phyloP scores from a whole-genome alignment of 1,284 basidiomycete genomes.

The Quambalaria eucalypti region DNA sequence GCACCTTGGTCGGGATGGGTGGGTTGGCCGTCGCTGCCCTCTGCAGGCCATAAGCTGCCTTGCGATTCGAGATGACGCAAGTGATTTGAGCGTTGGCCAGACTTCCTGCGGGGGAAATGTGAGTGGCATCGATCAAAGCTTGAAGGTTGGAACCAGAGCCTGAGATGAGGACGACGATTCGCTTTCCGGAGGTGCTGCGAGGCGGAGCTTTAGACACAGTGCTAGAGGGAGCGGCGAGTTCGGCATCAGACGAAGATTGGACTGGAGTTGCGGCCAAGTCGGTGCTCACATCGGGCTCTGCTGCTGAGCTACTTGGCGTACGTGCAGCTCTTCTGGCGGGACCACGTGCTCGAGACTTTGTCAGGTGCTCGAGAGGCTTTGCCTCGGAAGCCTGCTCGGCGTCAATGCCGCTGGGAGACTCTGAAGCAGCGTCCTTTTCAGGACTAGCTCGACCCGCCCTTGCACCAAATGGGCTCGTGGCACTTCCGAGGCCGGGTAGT shows the following conservation, averaged over 20 bases:
- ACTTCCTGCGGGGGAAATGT: constrained; percentile 53
- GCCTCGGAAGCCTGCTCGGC: not conserved
- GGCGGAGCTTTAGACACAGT: too few relatives aligned
- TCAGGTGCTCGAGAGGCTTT: constrained; percentile 4
- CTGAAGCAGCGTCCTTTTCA: not conserved
- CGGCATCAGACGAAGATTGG: too few relatives aligned
- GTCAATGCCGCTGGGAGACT: not conserved
- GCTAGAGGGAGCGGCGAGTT: too few relatives aligned
- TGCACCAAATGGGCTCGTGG: not conserved
- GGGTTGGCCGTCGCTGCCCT: constrained; percentile 65
- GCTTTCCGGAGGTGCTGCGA: constrained; percentile 27
- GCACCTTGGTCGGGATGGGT: constrained; percentile 69
- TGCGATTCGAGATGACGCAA: constrained; percentile 83
- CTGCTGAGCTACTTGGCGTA: too few relatives aligned
- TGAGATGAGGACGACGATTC: constrained; percentile 41
- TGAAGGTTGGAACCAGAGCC: constrained; percentile 72
- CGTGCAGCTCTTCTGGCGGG: constrained; percentile 2
- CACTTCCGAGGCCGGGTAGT: constrained; percentile 3
- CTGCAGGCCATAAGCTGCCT: constrained; percentile 77
- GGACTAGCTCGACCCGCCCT: not conserved
- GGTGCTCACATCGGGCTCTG: too few relatives aligned
- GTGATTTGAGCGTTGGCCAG: constrained; percentile 58
- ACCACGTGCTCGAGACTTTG: constrained; percentile 2
- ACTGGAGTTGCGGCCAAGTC: too few relatives aligned
- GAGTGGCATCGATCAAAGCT: constrained; percentile 79